Base-by-base conservation (phyloP, 345 rosid species). In the Murraya paniculata region DNA sequence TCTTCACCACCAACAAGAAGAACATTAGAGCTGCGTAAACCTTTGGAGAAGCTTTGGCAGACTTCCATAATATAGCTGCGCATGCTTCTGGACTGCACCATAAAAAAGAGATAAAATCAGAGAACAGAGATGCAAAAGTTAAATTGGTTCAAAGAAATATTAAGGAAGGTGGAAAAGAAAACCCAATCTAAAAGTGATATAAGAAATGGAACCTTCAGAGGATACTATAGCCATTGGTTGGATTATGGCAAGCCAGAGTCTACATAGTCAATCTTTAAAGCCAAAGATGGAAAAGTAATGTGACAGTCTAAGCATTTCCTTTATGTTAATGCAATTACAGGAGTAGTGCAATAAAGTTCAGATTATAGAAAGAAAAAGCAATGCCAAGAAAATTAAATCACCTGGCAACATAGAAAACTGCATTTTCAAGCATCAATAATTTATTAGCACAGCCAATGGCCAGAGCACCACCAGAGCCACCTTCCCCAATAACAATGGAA, bases 401-500 rank as follows among this genome's bases (percentile, higher is more conserved):
- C 99, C 99, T 94, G 76, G 99, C 98, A 77, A 96, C 97, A 84
- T 91, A 96, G 84, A 96, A 94, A 76, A 94, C 97, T 36, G 98
- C 93, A 70, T 94, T 96, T 88, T 94, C 99, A 79, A 94, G 94
- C 99, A 94, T 96, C 74, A 94, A 74, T 88, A 96, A 79, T 77
- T 92, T 91, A 85, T 96, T 96, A 70, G 94, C 95, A 89, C 98
- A 94, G 50, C 93, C 98, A 82, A 96, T 94, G 79, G 99, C 99
- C 83, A 96, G 80, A 80, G 98, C 99, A 84, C 99, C 99, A 68
- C 99, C 99, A 89, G 98, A 94, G 76, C 99, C 99, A 88, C 99
- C 99, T 87, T 96, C 99, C 68, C 97, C 98, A 55, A 94, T 92
- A 82, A 96, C 97, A 78, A 96, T 92, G 38, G 99, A 91, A 81